Conservation (phyloP, 495 filamentous ascomycete species). For the Aspergillus panamensis region DNA sequence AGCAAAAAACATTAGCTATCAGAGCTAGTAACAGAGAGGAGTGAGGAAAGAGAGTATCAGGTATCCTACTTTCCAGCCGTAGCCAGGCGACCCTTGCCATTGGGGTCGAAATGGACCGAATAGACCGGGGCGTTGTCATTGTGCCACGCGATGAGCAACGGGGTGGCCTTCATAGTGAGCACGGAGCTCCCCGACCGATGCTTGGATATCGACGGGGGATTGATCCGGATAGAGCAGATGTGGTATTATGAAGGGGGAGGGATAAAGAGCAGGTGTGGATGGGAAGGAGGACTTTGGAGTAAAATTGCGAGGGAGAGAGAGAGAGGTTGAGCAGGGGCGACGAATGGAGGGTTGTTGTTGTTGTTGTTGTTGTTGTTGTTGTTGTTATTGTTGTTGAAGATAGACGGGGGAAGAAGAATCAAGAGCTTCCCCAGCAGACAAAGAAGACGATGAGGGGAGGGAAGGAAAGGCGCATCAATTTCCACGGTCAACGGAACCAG, state of each 20-base stretch:
- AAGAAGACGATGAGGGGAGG: not conserved
- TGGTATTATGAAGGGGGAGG: not conserved
- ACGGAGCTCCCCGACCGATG: constrained; percentile 23
- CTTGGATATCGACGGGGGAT: constrained; percentile 18
- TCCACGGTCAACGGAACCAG: not conserved
- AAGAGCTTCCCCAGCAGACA: not conserved
- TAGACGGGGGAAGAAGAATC: not conserved
- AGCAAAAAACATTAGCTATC: constrained; percentile 14
- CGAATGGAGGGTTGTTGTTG: not conserved
- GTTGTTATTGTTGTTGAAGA: not conserved
- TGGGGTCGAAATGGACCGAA: constrained; percentile 90
- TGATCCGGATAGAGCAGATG: not conserved
- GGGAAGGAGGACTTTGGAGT: not conserved
- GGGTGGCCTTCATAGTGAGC: constrained; percentile 79
- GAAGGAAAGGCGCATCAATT: not conserved
- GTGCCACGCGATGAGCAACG: constrained; percentile 93
- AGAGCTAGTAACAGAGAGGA: not conserved
- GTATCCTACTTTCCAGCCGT: constrained; percentile 69
- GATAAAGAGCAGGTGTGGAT: not conserved
- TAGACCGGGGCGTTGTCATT: constrained; percentile 93
- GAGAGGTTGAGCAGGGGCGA: not conserved
- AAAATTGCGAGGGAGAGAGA: not conserved
- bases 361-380: not conserved
- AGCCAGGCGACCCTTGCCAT: constrained; percentile 88
- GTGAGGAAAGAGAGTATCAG: not conserved